Evolutionary conservation across 306 rosid genomes (phyloP), one percentile per base, ranked within the genome.

Genomic region (Prinsepia uniflora): DNA sequence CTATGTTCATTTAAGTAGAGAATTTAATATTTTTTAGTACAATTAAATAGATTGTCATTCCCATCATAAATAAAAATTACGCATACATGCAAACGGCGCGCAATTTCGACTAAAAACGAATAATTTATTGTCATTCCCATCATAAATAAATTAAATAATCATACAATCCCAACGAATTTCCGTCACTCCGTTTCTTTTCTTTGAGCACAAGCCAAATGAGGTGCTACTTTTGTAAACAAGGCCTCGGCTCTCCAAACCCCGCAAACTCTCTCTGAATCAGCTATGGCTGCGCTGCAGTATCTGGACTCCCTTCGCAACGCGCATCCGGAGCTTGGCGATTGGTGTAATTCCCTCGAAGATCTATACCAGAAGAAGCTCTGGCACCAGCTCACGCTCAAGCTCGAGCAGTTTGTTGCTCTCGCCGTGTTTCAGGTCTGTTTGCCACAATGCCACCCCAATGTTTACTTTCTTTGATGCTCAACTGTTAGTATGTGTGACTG

Each of bases 331-430:
- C 97, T 89, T 14, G 49, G 80, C 2, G 99, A 95, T 0, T 95
- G 99, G 99, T 95, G 85, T 84, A 84, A 88, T 79, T 84, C 99
- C 12, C 93, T 95, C 0, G 96, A 89, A 75, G 99, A 95, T 95
- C 99, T 95, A 84, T 95, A 95, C 85, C 86, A 95, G 91, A 89
- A 82, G 88, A 91, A 95, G 90, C 96, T 95, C 24, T 95, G 99
- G 99, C 99, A 95, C 77, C 99, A 95, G 36, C 97, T 95, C 65
- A 95, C 99, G 46, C 96, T 85, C 79, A 95, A 95, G 93, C 99
- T 95, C 57, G 99, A 95, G 72, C 91, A 91, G 85, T 95, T 95
- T 73, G 90, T 89, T 11, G 96, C 99, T 60, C 97, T 89, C 47
- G 84, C 96, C 12, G 93, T 88, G 6, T 91, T 91, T 45, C 97